Percentiles rank a stretch among this genome's conserved stretches.
Evolutionary conservation across 768 basidiomycete genomes (phyloP).

Genomic region (Kondoa malvinella): DNA sequence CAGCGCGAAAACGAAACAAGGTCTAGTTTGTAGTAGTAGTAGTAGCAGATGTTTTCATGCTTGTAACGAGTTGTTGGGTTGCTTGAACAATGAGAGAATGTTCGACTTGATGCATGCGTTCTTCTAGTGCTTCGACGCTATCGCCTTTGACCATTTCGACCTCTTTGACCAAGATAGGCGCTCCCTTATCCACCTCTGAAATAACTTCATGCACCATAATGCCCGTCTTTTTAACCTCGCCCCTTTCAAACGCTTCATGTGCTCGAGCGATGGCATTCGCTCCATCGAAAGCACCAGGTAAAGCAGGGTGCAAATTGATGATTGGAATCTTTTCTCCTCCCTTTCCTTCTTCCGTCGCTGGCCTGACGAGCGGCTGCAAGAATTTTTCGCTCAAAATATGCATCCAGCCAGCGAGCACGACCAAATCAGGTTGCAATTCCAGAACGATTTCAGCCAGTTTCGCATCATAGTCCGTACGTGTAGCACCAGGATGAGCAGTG

Average conservation of each 20-base stretch:
- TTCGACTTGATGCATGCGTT: slow-evolving; percentile 61
- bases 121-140: slow-evolving; percentile 51
- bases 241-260: slow-evolving; percentile 64
- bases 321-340: slow-evolving; percentile 44
- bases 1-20: background rate
- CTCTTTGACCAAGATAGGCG: slow-evolving; percentile 65
- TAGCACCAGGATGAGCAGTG: slow-evolving; percentile 52
- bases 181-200: slow-evolving; percentile 79
- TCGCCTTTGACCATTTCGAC: slow-evolving; percentile 60
- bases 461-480: slow-evolving; percentile 71
- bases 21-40: background rate
- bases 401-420: slow-evolving; percentile 99
- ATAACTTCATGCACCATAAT: slow-evolving; percentile 90
- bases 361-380: slow-evolving; percentile 40
- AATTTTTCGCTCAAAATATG: slow-evolving; percentile 76
- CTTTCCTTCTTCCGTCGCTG: slow-evolving; percentile 21
- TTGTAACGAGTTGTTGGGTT: slow-evolving; percentile 34
- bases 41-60: background rate
- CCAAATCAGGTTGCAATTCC: slow-evolving; percentile 48
- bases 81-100: slow-evolving; percentile 84
- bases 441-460: slow-evolving; percentile 48
- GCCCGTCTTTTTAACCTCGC: slow-evolving; percentile 61
- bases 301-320: slow-evolving; percentile 90
- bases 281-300: slow-evolving; percentile 92
- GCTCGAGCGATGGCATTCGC: slow-evolving; percentile 70